These are phyloP conservation scores for Angomonas ambiguus DNA, from an alignment of 208 protist species.

Conservation along the genomic window DNA sequence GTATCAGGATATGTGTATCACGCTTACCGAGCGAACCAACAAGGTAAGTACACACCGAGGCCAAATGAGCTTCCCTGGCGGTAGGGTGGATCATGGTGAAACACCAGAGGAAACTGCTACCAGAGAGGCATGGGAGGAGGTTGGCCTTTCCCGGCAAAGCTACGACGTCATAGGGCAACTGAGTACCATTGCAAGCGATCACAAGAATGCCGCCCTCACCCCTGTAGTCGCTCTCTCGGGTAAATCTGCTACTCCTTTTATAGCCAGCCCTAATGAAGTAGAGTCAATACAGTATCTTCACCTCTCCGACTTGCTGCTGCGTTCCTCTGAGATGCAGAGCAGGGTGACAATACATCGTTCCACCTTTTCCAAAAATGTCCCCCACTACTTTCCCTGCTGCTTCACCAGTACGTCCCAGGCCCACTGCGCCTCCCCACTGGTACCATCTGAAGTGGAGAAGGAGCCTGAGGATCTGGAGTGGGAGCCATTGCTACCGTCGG, in stretches of 20 bases:
- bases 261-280: constrained; percentile 68
- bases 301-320: constrained; percentile 54
- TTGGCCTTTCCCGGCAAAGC: constrained; percentile 33
- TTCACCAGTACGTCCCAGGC: constrained; percentile 54
- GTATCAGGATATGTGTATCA: constrained; percentile 84
- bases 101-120: constrained; percentile 38
- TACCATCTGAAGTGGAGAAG: constrained; percentile 17
- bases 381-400: constrained; percentile 78
- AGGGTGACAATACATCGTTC: constrained; percentile 50
- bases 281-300: constrained; percentile 82
- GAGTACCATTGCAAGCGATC: constrained; percentile 35
- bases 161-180: constrained; percentile 61
- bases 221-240: constrained; percentile 58
- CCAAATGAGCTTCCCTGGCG: constrained; percentile 85
- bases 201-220: constrained; percentile 22
- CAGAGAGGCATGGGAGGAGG: constrained; percentile 77
- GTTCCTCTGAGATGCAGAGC: constrained; percentile 41
- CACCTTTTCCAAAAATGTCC: constrained; percentile 15
- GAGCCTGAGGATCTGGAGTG: constrained; percentile 41
- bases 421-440: constrained; percentile 16
- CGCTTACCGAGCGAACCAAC: constrained; percentile 71
- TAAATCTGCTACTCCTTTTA: constrained; percentile 26
- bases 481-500: constrained; percentile 44
- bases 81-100: constrained; percentile 57
- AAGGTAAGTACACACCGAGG: constrained; percentile 53